Conservation (phyloP, 1,139 yeast genomes). For the Diutina pseudorugosa region DNA sequence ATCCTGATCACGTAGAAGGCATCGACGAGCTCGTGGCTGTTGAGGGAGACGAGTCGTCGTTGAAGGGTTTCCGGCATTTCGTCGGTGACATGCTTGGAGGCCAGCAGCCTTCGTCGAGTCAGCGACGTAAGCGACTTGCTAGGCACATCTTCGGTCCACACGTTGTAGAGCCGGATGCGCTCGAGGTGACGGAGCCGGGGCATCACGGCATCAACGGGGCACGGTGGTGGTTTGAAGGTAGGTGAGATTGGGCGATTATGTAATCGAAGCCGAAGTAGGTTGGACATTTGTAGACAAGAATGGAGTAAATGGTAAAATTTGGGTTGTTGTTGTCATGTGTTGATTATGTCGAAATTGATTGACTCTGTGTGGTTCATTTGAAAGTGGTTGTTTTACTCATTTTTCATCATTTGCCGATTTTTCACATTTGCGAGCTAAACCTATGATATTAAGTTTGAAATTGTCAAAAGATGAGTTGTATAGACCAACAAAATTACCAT, state of each 20-base stretch:
- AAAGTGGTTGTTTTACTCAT: no score
- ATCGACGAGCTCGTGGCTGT: neutral
- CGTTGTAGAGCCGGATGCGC: neutral
- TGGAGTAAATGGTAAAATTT: no score
- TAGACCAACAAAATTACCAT: no score
- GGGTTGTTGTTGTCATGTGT: neutral
- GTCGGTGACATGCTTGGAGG: neutral
- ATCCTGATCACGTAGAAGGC: neutral
- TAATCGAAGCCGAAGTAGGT: neutral
- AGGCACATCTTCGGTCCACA: neutral
- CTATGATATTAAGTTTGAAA: no score
- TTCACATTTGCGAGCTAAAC: neutral
- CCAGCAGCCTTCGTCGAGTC: neutral
- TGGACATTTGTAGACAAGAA: no score
- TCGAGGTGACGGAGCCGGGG: conserved; percentile 1
- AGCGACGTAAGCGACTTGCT: neutral
- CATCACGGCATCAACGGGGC: neutral
- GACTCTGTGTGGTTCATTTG: no score
- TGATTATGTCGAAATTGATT: no score
- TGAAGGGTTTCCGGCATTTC: neutral
- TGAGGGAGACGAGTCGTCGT: neutral
- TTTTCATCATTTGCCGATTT: neutral
- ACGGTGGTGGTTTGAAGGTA: neutral
- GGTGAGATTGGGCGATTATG: neutral
- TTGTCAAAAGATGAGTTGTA: no score